Percentiles rank a stretch among this genome's conserved stretches.
Evolutionary conservation across 306 rosid species (phyloP).

Genomic region (Prunus dulcis): DNA sequence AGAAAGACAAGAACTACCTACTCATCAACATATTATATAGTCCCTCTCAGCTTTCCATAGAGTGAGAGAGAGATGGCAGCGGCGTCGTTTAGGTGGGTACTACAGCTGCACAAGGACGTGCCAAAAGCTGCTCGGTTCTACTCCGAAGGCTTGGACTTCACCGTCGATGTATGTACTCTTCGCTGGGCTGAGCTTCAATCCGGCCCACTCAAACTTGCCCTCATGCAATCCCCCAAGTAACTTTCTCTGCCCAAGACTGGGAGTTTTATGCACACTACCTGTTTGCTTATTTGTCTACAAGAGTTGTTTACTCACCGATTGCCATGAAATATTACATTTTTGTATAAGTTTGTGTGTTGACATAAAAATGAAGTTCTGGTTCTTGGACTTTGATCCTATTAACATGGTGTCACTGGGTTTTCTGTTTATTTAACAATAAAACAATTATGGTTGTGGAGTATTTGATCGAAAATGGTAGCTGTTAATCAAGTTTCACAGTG

Average conservation of each 20-base stretch:
- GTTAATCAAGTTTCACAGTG: constrained; percentile 50
- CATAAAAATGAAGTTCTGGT: background rate
- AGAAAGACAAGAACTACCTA: no score
- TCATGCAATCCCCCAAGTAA: constrained; percentile 70
- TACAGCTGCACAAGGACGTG: constrained; percentile 76
- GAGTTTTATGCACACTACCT: background rate
- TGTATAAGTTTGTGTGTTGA: background rate
- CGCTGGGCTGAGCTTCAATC: constrained; percentile 92
- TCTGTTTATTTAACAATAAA: background rate
- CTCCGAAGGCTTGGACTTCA: constrained; percentile 75
- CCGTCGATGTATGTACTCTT: constrained; percentile 65
- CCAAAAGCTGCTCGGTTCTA: constrained; percentile 83
- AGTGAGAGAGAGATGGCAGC: constrained; percentile 32
- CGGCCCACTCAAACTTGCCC: constrained; percentile 78
- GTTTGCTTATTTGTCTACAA: constrained; percentile 42
- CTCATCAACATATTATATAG: no score
- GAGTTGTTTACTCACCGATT: background rate
- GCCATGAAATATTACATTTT: background rate
- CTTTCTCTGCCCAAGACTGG: background rate
- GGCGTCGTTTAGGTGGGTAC: constrained; percentile 73
- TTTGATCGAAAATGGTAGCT: constrained; percentile 3
- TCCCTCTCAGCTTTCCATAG: background rate
- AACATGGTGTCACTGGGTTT: background rate
- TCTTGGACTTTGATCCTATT: background rate
- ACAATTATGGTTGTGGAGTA: background rate